These are phyloP conservation scores for Calonectria multiphialidica DNA, from an alignment of 2,329 filamentous ascomycete genomes.

Conservation along the genomic window DNA sequence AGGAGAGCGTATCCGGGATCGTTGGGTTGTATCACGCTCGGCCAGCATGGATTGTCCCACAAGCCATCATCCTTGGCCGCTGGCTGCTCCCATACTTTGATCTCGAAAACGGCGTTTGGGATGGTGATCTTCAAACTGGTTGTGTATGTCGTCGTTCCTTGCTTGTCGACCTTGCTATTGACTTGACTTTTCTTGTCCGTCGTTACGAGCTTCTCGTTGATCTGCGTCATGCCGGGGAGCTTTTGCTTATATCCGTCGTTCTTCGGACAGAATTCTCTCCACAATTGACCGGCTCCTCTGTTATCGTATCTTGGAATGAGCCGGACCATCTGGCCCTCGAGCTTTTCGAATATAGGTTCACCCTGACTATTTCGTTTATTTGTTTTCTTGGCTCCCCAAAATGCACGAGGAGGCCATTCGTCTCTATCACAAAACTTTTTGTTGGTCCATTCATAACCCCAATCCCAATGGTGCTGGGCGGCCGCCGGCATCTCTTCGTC, in stretches of 20 bases:
- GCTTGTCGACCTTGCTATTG: neutral
- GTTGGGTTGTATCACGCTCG: neutral
- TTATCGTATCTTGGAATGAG: neutral
- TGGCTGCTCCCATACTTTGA: neutral
- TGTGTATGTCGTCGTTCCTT: neutral
- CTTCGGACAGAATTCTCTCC: neutral
- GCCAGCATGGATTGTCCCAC: slow-evolving; percentile 8
- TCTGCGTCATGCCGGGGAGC: neutral
- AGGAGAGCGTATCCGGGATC: slow-evolving; percentile 7
- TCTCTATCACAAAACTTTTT: neutral
- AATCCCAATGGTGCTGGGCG: neutral
- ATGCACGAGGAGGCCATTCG: neutral
- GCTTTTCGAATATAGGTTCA: neutral
- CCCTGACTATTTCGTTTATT: neutral
- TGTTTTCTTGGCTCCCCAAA: neutral
- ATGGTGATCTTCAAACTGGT: neutral
- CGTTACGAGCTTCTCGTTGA: neutral
- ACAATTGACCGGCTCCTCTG: neutral
- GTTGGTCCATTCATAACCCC: neutral
- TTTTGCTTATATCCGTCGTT: neutral
- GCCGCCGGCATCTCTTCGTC: neutral
- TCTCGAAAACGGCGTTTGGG: neutral
- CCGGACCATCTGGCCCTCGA: neutral
- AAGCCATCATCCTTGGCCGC: neutral
- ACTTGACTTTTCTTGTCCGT: neutral